Evolutionary conservation across 2,329 filamentous ascomycete genomes (phyloP), one percentile per base, ranked within the genome.

Genomic region (Fusarium graminum): DNA sequence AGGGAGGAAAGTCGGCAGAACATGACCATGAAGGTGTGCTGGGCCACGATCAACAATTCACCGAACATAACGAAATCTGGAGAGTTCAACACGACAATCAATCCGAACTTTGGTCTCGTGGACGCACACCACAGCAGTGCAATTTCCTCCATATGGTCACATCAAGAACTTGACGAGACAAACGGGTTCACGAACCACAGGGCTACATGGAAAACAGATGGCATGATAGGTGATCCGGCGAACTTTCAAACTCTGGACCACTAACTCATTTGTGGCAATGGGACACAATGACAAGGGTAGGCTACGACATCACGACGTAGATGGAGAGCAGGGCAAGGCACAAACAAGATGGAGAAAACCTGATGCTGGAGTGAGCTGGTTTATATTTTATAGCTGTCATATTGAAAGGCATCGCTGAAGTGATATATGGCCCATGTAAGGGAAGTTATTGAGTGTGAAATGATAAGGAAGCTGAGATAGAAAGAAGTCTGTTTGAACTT

Each of bases 201-300:
- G 16, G 40, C 22, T 34, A 45, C 34, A 14, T n/a, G 17, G 32
- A 47, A 32, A 19, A 44, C 17, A 38, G 44, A 44, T 12, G 22
- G 36, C 7, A 19, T 25, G 22, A 17, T 25, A n/a, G 29, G 50
- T 12, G 53, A 66, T 40, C 56, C 58, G 34, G 39, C 29, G 19
- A 47, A 32, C 19, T 65, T 72, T 43, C 44, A 56, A 14, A 64
- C 60, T 34, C 44, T 70, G 26, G 57, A 69, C 29, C 52, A 72
- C n/a, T 72, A 67, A 68, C 55, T 63, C 40, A 25, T 42, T 54
- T 40, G 43, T 10, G 36, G 47, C 13, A 51, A 46, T 14, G 17
- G n/a, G 30, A 43, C 38, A 11, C 22, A 22, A 22, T 36, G 46
- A 50, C 19, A 26, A 41, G 43, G 22, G 39, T 59, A 22, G 19